A percentile compares a stretch with the other conserved stretches of the same genome.
These are phyloP conservation scores for Exophiala xenobiotica DNA, from an alignment of 2,329 filamentous ascomycete genomes.

Conservation along the genomic window DNA sequence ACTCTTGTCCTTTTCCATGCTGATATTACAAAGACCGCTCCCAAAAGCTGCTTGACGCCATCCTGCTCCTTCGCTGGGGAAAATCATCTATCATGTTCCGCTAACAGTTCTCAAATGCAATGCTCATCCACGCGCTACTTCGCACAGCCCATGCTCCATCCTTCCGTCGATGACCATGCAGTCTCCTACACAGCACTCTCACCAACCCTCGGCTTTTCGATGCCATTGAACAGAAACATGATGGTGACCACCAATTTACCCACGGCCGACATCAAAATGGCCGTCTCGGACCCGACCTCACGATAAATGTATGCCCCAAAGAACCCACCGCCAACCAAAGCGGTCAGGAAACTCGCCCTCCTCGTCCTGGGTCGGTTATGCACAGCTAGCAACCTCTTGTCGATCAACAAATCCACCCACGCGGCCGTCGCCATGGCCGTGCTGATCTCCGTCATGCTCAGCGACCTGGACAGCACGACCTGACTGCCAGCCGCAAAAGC, in stretches of 20 bases:
- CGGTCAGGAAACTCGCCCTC: constrained; percentile 50
- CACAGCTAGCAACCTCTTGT: constrained; percentile 49
- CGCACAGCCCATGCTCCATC: not conserved
- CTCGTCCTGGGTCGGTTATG: constrained; percentile 54
- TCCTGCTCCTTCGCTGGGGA: too few species aligned
- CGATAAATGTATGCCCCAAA: constrained; percentile 44
- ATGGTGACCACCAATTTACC: constrained; percentile 24
- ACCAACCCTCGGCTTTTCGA: constrained; percentile 5
- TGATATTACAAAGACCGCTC: too few species aligned
- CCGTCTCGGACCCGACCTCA: constrained; percentile 8
- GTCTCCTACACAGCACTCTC: not conserved
- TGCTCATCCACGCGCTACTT: too few species aligned
- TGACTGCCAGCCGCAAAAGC: constrained; percentile 59
- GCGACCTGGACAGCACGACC: constrained; percentile 56
- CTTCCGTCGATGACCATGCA: not conserved
- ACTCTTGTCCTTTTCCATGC: too few species aligned
- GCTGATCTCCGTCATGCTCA: constrained; percentile 61
- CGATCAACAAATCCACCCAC: constrained; percentile 60
- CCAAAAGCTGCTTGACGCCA: too few species aligned
- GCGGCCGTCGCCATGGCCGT: constrained; percentile 66
- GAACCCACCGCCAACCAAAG: constrained; percentile 51
- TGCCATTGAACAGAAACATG: constrained; percentile 21
- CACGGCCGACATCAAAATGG: constrained; percentile 15
- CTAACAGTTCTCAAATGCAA: too few species aligned
- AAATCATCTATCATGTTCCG: too few species aligned